Base-by-base conservation (phyloP, 208 protist genomes). In the Balamuthia mandrillaris region DNA sequence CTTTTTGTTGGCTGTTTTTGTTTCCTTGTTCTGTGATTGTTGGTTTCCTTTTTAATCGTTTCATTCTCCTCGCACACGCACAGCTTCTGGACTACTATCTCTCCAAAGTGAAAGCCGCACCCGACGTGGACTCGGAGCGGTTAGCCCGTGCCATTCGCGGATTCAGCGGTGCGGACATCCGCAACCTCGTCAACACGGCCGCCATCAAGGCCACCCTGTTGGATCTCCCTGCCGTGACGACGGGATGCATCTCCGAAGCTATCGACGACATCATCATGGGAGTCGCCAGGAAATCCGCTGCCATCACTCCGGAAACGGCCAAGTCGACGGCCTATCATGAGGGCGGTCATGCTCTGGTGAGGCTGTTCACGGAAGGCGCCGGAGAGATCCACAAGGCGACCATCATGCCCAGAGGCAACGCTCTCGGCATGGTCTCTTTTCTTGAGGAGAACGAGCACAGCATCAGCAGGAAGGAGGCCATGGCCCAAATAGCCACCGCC, bases 381-480 rank as follows among this genome's bases (percentile, higher is more conserved):
- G 90, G 94, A 41, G 95, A 90, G n/a, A 37, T 98, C 5, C 90
- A 98, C 61, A 98, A 99, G 89, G 95, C 97, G 1, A 98, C 96
- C 45, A 98, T 99, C 87, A 92, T 97, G 9, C 96, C 85, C 35
- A 16, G 88, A 37, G 88, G 88, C 54, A 6, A 42, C 49, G 88
- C 88, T 3, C 51, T 91, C 0, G 88, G 88, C 45, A 85, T 91
- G 88, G 88, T 90, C 6, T 54, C 49, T 86, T 29, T 21, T 21
- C 54, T 79, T 81, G 6, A 31, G 29, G 14, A 27, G 39, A 14
- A 94, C 58, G 29, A 84, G 9, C 2, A 68, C 24, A 84, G 42
- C 44, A 35, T 31, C 21, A 87, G 87, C 14, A 47, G 84, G 12
- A 95, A 95, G 37, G 92, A 98, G 90, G 88, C 97, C 33, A 91